Conservation (phyloP, 768 basidiomycete species). For the Russula virescens region DNA sequence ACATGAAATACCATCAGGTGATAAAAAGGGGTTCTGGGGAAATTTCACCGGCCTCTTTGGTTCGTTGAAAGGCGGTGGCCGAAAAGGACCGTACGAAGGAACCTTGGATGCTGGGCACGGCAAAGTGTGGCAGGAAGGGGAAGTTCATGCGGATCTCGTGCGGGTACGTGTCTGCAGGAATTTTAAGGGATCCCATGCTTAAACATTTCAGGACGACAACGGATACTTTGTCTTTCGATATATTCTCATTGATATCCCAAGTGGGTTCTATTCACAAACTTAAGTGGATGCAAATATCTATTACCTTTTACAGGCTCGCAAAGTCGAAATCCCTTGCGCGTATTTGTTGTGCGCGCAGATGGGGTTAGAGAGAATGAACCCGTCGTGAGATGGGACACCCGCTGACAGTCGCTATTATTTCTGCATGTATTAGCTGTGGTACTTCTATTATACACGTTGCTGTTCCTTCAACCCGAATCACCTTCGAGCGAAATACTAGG, state of each 20-base stretch:
- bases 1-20: conserved; percentile 31
- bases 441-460: conserved; percentile 4
- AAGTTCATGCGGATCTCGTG: conserved; percentile 74
- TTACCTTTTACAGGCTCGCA: conserved; percentile 46
- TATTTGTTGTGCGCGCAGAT: conserved; percentile 63
- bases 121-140: conserved; percentile 60
- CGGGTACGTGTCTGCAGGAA: conserved; percentile 43
- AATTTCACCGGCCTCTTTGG: conserved; percentile 65
- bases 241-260: conserved; percentile 72
- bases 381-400: conserved; percentile 57
- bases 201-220: conserved; percentile 51
- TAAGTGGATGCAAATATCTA: conserved; percentile 30
- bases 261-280: conserved; percentile 39
- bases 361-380: conserved; percentile 68
- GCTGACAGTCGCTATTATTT: not conserved
- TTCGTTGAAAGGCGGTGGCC: conserved; percentile 45
- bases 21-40: conserved; percentile 40
- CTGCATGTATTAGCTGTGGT: conserved; percentile 27
- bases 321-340: conserved; percentile 51
- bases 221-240: conserved; percentile 77
- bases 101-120: conserved; percentile 33
- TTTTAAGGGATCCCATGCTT: not conserved
- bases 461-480: not conserved
- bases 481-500: not conserved
- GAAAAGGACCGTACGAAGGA: conserved; percentile 30